Conservation (phyloP, 306 rosid genomes). For the Prunus davidiana region DNA sequence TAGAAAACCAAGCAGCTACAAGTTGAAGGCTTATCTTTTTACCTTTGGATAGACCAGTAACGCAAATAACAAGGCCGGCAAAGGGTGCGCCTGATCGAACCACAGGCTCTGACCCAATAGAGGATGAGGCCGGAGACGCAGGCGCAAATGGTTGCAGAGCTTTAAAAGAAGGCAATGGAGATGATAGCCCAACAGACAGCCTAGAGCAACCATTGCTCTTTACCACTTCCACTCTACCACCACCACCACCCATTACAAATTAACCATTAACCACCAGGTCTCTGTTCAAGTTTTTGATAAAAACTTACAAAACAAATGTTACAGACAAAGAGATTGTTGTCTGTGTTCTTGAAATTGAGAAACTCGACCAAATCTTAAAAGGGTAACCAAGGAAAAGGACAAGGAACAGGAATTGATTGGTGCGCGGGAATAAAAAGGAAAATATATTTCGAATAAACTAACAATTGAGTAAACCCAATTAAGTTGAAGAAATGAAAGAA, state of each 20-base stretch:
- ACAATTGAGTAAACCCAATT: not conserved
- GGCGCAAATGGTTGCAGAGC: conserved; percentile 49
- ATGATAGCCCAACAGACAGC: conserved; percentile 52
- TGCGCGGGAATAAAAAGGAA: conserved; percentile 24
- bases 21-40: conserved; percentile 2
- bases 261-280: conserved; percentile 11
- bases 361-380: conserved; percentile 6
- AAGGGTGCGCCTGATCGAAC: conserved; percentile 63
- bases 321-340: not conserved
- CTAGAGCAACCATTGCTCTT: conserved; percentile 78
- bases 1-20: not conserved
- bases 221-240: conserved; percentile 74
- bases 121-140: conserved; percentile 65
- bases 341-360: conserved; percentile 13
- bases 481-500: not conserved
- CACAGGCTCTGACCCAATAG: conserved; percentile 40
- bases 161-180: conserved; percentile 58
- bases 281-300: conserved; percentile 24
- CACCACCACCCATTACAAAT: conserved; percentile 50
- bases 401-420: conserved; percentile 12
- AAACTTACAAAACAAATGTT: not conserved
- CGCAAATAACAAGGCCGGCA: conserved; percentile 81
- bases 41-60: conserved; percentile 97
- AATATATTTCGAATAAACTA: not conserved
- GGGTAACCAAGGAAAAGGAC: not conserved